These are phyloP conservation scores for Cyclotella baltica DNA, from an alignment of 108 stramenopile genomes.

Conservation along the genomic window DNA sequence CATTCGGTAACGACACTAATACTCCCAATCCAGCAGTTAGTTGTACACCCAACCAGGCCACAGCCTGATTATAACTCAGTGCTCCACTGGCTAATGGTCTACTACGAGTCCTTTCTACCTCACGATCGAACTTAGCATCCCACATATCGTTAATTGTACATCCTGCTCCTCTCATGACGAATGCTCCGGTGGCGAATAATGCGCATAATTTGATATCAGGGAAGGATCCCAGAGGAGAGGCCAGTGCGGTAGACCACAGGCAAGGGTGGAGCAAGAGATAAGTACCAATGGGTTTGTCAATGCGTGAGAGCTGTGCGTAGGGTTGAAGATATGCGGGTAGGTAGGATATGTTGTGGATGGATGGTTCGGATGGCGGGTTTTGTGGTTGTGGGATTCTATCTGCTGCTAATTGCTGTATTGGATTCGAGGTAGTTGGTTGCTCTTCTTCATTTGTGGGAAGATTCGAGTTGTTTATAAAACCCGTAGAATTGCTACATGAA, in stretches of 20 bases:
- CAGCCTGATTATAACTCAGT: constrained; percentile 73
- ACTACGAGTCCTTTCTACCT: constrained; percentile 86
- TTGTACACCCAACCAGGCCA: constrained; percentile 87
- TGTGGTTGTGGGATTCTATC: background rate
- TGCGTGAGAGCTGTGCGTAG: constrained; percentile 81
- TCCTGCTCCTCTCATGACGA: constrained; percentile 95
- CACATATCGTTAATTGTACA: constrained; percentile 99
- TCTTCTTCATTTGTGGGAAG: background rate
- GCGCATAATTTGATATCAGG: constrained; percentile 47
- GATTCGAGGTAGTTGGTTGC: background rate
- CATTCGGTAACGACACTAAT: constrained; percentile 82
- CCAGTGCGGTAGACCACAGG: constrained; percentile 81
- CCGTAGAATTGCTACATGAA: no score
- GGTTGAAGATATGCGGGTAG: constrained; percentile 59
- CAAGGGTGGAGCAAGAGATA: constrained; percentile 88
- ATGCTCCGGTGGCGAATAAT: constrained; percentile 83
- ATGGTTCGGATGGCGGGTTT: constrained; percentile 15
- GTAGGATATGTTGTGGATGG: constrained; percentile 49
- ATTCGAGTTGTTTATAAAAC: no score
- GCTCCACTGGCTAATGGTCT: constrained; percentile 92
- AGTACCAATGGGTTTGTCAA: constrained; percentile 92
- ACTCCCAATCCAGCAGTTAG: constrained; percentile 87
- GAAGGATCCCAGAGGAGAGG: constrained; percentile 38
- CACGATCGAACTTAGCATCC: constrained; percentile 91
- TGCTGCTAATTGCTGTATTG: background rate